Evolutionary conservation across 169 alveolate species (phyloP), one percentile per base, ranked within the genome.

Genomic region (Plasmodium blacklocki): DNA sequence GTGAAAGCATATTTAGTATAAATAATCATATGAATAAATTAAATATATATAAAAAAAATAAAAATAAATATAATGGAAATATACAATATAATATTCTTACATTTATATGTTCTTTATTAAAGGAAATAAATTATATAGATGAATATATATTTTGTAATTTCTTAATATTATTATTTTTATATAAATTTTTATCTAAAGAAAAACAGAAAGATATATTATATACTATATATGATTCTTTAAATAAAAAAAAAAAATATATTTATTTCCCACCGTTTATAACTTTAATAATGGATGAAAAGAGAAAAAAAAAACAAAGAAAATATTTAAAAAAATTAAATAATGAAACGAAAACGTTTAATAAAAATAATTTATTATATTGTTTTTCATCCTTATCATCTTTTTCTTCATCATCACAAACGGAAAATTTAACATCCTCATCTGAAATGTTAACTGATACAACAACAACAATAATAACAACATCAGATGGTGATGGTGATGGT

Each of bases 241-340:
- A 64, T 63, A 86, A 86, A 66, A 86, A 64, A 60, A 64, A 86
- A 54, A 49, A 62, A 11, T 73, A 72, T 66, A 86, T 86, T 45
- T 71, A 26, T 54, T 86, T 72, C 32, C 78, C 88, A 0, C 88
- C 88, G 1, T 86, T 72, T 86, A 64, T 86, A 23, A 66, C 87
- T 1, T 58, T 86, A 49, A 15, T 86, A 12, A 26, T 86, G 66
- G 87, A 86, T 86, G 50, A 72, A 32, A n/a, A 56, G 26, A 18
- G 85, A 52, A 86, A 86, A 64, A 60, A 66, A 73, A 60, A 52
- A 43, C 47, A 67, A 14, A 32, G 54, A 14, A 60, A 47, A 8
- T 86, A 86, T 66, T 26, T 83, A 26, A 67, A 29, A 47, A 78
- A 56, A 47, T 47, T 78, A 58, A n/a, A 21, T 78, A 50, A 32